Conservation (phyloP, 2,329 filamentous ascomycete species). For the Rhynchosporium agropyri region DNA sequence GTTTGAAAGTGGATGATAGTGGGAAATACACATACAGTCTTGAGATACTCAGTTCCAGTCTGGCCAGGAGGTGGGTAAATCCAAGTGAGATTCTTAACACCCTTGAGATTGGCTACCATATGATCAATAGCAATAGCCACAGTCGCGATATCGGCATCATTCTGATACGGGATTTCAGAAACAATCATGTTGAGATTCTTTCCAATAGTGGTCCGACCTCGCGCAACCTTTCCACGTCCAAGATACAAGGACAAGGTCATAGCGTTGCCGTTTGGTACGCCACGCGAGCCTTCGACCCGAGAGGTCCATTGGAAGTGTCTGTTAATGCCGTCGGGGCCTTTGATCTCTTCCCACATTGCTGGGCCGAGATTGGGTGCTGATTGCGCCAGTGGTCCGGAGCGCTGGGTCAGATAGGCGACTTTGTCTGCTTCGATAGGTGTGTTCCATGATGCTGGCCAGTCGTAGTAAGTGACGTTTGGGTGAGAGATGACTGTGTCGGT, state of each 20-base stretch:
- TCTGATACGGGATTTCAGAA: slow-evolving; percentile 53
- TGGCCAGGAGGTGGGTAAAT: slow-evolving; percentile 55
- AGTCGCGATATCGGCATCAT: slow-evolving; percentile 61
- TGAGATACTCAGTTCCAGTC: slow-evolving; percentile 59
- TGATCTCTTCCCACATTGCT: slow-evolving; percentile 63
- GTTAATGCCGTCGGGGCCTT: slow-evolving; percentile 59
- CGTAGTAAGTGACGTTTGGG: slow-evolving; percentile 59
- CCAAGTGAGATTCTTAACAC: slow-evolving; percentile 58
- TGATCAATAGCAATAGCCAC: slow-evolving; percentile 67
- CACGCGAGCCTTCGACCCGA: slow-evolving; percentile 55
- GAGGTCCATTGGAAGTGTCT: slow-evolving; percentile 69
- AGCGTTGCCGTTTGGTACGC: slow-evolving; percentile 34
- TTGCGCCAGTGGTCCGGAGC: slow-evolving; percentile 63
- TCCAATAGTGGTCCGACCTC: slow-evolving; percentile 63
- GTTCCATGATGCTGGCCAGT: slow-evolving; percentile 65
- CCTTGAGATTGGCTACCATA: slow-evolving; percentile 56
- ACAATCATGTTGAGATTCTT: slow-evolving; percentile 60
- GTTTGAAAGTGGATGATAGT: slow-evolving; percentile 1
- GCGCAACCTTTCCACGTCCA: slow-evolving; percentile 62
- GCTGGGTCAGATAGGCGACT: slow-evolving; percentile 50
- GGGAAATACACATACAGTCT: slow-evolving; percentile 45
- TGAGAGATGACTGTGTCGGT: slow-evolving; percentile 56
- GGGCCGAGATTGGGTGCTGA: slow-evolving; percentile 68
- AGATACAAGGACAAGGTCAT: slow-evolving; percentile 61
- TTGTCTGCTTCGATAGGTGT: slow-evolving; percentile 49